Percentiles rank a stretch among this genome's conserved stretches.
These are phyloP conservation scores for Leccinum variicolor DNA, from an alignment of 768 basidiomycete genomes.

Conservation along the genomic window DNA sequence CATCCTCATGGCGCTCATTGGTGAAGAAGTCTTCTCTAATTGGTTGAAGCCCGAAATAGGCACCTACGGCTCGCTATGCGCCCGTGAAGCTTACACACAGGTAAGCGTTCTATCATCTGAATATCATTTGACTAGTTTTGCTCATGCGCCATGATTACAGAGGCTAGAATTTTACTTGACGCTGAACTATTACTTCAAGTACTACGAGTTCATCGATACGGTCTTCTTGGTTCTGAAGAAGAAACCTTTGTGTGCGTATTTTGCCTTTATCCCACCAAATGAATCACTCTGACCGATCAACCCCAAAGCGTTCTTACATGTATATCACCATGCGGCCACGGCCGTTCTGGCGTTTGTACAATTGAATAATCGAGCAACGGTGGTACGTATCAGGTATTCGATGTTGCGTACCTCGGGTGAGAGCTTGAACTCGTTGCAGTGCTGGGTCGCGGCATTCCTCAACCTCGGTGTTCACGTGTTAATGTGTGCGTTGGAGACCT, in stretches of 20 bases:
- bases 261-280: not conserved
- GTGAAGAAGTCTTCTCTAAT: constrained; percentile 85
- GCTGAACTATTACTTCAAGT: constrained; percentile 97
- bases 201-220: constrained; percentile 91
- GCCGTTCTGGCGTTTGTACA: constrained; percentile 91
- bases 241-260: constrained; percentile 79
- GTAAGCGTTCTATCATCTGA: constrained; percentile 47
- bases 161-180: constrained; percentile 92
- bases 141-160: constrained; percentile 36
- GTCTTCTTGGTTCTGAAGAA: constrained; percentile 96
- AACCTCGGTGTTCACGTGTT: constrained; percentile 91
- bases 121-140: not conserved
- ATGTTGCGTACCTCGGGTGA: not conserved
- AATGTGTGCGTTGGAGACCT: constrained; percentile 67
- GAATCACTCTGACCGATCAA: not conserved
- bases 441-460: constrained; percentile 87
- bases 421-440: constrained; percentile 40
- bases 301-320: constrained; percentile 84
- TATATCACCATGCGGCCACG: constrained; percentile 97
- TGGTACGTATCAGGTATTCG: constrained; percentile 48
- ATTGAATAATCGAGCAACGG: constrained; percentile 83
- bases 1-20: constrained; percentile 74
- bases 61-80: constrained; percentile 72
- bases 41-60: constrained; percentile 73
- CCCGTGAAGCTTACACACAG: constrained; percentile 71